These are phyloP conservation scores for Podila epicladia DNA, from an alignment of 192 early-diverging fungal genomes.

Conservation along the genomic window DNA sequence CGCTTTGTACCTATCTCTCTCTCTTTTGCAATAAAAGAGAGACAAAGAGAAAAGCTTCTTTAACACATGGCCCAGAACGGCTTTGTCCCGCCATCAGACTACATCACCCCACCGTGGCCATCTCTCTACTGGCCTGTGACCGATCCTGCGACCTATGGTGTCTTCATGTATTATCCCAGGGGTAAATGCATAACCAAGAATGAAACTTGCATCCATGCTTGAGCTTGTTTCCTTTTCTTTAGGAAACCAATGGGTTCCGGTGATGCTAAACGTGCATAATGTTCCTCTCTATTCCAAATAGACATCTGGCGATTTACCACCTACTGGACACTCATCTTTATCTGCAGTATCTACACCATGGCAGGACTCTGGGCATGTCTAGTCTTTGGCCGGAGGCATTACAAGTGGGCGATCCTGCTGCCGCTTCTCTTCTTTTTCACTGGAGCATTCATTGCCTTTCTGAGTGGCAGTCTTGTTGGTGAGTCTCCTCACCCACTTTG, in stretches of 20 bases:
- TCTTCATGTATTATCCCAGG: conserved; percentile 57
- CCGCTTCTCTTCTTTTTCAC: conserved; percentile 45
- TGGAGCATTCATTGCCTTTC: conserved; percentile 46
- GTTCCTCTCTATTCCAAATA: conserved; percentile 17
- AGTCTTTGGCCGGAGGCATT: conserved; percentile 59
- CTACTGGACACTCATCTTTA: conserved; percentile 71
- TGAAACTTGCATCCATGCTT: not conserved
- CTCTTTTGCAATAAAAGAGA: conserved; percentile 1
- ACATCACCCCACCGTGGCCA: conserved; percentile 59
- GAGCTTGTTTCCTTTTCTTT: not conserved
- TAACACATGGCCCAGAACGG: conserved; percentile 23
- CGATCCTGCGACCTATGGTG: conserved; percentile 38
- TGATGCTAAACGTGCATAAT: not conserved
- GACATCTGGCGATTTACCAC: conserved; percentile 71
- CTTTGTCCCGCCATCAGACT: conserved; percentile 39
- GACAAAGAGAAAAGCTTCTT: not conserved
- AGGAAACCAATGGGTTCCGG: too few species aligned
- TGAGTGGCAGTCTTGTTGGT: conserved; percentile 58
- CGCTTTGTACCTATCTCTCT: not conserved
- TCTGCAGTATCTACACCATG: conserved; percentile 63
- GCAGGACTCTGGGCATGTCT: conserved; percentile 66
- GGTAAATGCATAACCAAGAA: conserved; percentile 26
- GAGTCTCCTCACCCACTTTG: not conserved
- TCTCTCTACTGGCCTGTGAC: conserved; percentile 65
- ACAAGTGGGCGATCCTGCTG: conserved; percentile 45